phyloP scores from a whole-genome alignment of 805 yeast species.

The Ascoidea rubescens region DNA sequence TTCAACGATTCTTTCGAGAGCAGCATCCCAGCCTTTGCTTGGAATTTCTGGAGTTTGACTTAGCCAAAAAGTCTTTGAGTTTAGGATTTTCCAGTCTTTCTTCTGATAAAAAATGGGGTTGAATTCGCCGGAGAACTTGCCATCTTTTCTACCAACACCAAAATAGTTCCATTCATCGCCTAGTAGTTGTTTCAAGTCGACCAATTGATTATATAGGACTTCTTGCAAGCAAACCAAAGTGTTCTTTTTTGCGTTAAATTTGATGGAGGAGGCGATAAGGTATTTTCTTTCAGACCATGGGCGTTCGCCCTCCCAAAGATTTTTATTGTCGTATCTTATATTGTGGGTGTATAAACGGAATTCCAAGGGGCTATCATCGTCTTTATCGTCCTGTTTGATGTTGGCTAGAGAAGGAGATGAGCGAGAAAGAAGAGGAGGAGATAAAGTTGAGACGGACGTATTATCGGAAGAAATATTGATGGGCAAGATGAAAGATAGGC shows the following conservation, averaged over 20 bases:
- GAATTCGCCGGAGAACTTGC: constrained; percentile 33
- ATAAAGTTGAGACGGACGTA: background rate
- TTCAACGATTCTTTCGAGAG: constrained; percentile 24
- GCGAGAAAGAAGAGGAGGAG: background rate
- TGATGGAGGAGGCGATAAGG: constrained; percentile 25
- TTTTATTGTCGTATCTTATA: constrained; percentile 27
- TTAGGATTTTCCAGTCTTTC: constrained; percentile 23
- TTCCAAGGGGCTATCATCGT: background rate
- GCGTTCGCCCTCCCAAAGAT: constrained; percentile 23
- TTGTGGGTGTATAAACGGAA: constrained; percentile 26
- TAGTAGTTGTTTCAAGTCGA: constrained; percentile 24
- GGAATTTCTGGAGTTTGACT: constrained; percentile 41
- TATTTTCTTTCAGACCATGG: constrained; percentile 30
- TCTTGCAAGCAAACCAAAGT: constrained; percentile 36
- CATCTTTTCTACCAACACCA: constrained; percentile 40
- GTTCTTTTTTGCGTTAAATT: constrained; percentile 21
- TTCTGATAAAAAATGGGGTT: constrained; percentile 31
- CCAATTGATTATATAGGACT: constrained; percentile 29
- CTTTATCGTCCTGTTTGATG: no score
- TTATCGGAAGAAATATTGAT: background rate
- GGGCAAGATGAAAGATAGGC: background rate
- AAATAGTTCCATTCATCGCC: constrained; percentile 29
- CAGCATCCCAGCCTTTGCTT: constrained; percentile 38
- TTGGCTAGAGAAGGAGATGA: no score
- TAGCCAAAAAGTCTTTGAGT: constrained; percentile 35